phyloP scores from a whole-genome alignment of 441 rosid species.

The Populus hybrid region DNA sequence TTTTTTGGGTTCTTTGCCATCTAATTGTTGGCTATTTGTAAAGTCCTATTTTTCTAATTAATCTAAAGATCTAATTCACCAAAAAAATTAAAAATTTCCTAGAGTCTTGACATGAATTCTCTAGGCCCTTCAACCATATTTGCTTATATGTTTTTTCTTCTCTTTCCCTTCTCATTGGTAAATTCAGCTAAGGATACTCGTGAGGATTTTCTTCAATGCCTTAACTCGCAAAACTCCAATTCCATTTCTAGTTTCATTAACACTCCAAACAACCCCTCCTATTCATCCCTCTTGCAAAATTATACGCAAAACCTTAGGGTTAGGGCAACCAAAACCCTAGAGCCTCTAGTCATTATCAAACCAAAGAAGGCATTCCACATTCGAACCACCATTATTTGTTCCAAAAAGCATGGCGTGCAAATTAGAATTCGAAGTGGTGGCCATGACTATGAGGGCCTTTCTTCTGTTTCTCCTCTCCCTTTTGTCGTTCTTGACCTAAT shows the following conservation, averaged over 20 bases:
- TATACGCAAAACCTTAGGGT: conserved; percentile 22
- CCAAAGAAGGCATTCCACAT: conserved; percentile 23
- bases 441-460: conserved; percentile 18
- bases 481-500: conserved; percentile 47
- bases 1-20: background rate
- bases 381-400: conserved; percentile 27
- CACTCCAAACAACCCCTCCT: conserved; percentile 21
- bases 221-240: background rate
- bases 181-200: background rate
- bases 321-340: conserved; percentile 24
- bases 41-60: background rate
- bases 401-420: conserved; percentile 11
- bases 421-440: conserved; percentile 21
- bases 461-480: conserved; percentile 29
- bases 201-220: conserved; percentile 12
- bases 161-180: background rate
- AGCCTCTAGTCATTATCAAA: conserved; percentile 10
- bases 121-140: background rate
- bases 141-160: background rate
- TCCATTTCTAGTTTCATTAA: conserved; percentile 2
- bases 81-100: too few species aligned
- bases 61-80: background rate
- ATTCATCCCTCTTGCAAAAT: conserved; percentile 14
- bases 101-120: background rate
- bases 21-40: background rate